phyloP scores from a whole-genome alignment of 495 filamentous ascomycete genomes.

The Clavariopsis aquatica region DNA sequence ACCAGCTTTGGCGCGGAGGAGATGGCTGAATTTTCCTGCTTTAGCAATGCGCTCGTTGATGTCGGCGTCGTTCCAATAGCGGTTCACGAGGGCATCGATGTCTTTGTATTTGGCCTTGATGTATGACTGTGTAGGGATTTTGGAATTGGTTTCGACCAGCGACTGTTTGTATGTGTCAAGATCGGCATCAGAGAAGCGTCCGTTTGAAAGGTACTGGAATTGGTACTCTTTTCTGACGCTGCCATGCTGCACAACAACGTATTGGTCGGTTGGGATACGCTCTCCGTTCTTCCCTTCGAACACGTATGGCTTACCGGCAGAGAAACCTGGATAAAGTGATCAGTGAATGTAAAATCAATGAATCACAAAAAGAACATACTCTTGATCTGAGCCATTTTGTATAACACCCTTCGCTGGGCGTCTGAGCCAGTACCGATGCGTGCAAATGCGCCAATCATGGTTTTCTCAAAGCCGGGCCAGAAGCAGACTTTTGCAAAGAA shows the following conservation, averaged over 20 bases:
- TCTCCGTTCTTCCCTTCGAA: slow-evolving; percentile 35
- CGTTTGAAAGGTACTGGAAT: slow-evolving; percentile 30
- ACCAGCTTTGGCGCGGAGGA: slow-evolving; percentile 42
- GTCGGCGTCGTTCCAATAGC: slow-evolving; percentile 76
- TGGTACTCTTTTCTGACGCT: slow-evolving; percentile 29
- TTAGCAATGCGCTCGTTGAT: slow-evolving; percentile 73
- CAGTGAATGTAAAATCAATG: slow-evolving; percentile 44
- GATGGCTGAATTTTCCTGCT: slow-evolving; percentile 51
- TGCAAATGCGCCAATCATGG: slow-evolving; percentile 74
- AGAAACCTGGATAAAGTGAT: slow-evolving; percentile 61
- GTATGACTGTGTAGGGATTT: slow-evolving; percentile 66
- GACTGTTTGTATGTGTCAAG: slow-evolving; percentile 79
- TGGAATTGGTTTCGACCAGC: slow-evolving; percentile 67
- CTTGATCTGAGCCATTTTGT: slow-evolving; percentile 85
- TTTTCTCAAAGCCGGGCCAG: slow-evolving; percentile 81
- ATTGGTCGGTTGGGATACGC: slow-evolving; percentile 28
- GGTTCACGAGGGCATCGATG: slow-evolving; percentile 76
- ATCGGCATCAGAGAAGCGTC: slow-evolving; percentile 52
- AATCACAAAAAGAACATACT: slow-evolving; percentile 51
- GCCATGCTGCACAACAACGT: slow-evolving; percentile 31
- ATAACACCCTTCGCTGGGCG: slow-evolving; percentile 65
- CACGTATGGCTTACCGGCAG: slow-evolving; percentile 70
- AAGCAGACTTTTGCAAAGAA: slow-evolving; percentile 86
- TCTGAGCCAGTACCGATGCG: slow-evolving; percentile 78
- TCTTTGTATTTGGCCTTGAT: slow-evolving; percentile 72